Base-by-base conservation (phyloP, 2,329 filamentous ascomycete species). In the Venturia aucupariae region DNA sequence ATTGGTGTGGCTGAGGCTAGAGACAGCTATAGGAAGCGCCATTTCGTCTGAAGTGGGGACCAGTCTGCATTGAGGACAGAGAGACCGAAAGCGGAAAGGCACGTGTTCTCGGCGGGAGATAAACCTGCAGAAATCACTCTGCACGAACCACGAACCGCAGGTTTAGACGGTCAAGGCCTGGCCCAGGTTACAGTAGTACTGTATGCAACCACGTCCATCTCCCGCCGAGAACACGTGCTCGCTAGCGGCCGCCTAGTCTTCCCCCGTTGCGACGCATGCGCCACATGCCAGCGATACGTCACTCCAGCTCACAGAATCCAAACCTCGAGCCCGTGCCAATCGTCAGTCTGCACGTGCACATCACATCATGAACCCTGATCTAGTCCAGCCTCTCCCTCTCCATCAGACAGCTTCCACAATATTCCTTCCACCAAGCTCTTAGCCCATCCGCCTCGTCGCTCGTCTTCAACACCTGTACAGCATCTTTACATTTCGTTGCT, bases 381-480 rank as follows among this genome's bases (percentile, higher is more conserved):
- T 55, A 55, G 11, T 55, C 30, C 17, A 60, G 41, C 17, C 35
- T 44, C 46, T 35, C 48, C 46, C 60, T 35, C 48, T 59, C 61
- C 8, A 17, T 44, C 46, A 75, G 73, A 74, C 86, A 89, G 70
- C 85, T 87, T 27, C 78, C 78, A 74, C 86, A 89, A 72, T 89
- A 88, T 63, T 80, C 78, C 59, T 81, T 77, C 68, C 86, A 83
- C 81, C 83, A 86, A 1, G 44, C 42, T 46, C 32, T 64, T 35
- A 67, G 35, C 55, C 76, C 76, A 66, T 78, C 76, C 3, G 86
- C 76, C 44, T 81, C 78, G 61, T 78, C 76, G 41, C 66, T 67
- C 48, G 68, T 73, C 32, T 73, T 73, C 35, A 70, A 72, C 27
- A 88, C 24, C 46, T 59, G 73, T 70, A 82, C 75, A 39, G 71